Percentiles rank a stretch among this genome's conserved stretches.
These are phyloP conservation scores for Dianthus caryophyllus DNA, from an alignment of 148 eudicot species.

Conservation along the genomic window DNA sequence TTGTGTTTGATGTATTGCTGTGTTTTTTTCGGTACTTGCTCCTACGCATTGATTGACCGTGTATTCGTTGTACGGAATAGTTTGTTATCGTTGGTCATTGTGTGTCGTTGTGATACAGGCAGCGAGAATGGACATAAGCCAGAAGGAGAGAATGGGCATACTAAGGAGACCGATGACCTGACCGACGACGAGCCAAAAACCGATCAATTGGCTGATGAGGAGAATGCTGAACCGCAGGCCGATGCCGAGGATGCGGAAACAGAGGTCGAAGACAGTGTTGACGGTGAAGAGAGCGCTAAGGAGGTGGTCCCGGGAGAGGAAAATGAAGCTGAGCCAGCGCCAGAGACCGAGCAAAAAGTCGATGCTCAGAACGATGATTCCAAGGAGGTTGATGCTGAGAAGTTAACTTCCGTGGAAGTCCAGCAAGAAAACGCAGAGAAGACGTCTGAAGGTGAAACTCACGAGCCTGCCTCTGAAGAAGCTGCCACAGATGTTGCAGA, in stretches of 20 bases:
- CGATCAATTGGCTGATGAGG: slow-evolving; percentile 20
- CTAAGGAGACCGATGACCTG: slow-evolving; percentile 20
- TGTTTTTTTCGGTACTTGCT: too few species aligned
- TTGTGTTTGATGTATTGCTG: background rate
- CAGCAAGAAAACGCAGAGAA: slow-evolving; percentile 27
- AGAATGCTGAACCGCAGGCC: slow-evolving; percentile 18
- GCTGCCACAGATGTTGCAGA: slow-evolving; percentile 31
- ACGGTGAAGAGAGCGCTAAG: slow-evolving; percentile 25
- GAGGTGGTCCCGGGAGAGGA: slow-evolving; percentile 22
- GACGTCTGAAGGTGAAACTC: slow-evolving; percentile 27
- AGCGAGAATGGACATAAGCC: slow-evolving; percentile 44
- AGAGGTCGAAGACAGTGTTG: slow-evolving; percentile 21
- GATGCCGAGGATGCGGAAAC: slow-evolving; percentile 24
- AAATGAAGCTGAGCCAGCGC: slow-evolving; percentile 22
- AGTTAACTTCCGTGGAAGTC: slow-evolving; percentile 21
- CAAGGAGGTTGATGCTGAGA: slow-evolving; percentile 18
- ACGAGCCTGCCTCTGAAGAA: slow-evolving; percentile 27
- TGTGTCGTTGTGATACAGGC: slow-evolving; percentile 15
- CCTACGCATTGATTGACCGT: too few species aligned
- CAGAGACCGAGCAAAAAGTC: slow-evolving; percentile 28
- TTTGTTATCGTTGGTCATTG: background rate
- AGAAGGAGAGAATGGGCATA: slow-evolving; percentile 34
- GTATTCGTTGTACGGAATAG: background rate
- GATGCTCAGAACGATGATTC: slow-evolving; percentile 22
- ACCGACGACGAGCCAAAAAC: slow-evolving; percentile 20